phyloP scores from a whole-genome alignment of 768 basidiomycete genomes.

The Termitomyces sp. region DNA sequence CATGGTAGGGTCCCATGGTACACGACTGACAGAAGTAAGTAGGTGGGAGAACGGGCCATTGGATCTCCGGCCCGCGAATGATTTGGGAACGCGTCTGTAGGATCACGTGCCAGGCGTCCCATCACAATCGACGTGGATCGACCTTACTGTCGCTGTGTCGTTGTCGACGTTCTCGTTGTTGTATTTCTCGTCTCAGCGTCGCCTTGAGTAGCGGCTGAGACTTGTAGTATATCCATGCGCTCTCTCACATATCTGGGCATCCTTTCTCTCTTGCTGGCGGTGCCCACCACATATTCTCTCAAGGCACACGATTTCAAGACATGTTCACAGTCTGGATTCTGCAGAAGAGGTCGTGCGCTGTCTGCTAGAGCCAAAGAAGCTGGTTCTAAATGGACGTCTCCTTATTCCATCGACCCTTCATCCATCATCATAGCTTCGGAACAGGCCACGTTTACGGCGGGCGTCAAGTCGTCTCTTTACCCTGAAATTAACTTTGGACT shows the following conservation, averaged over 20 bases:
- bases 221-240: conserved; percentile 23
- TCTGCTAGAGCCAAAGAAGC: conserved; percentile 63
- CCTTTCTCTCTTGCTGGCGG: conserved; percentile 26
- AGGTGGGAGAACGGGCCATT: no score
- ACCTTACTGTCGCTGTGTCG: not conserved
- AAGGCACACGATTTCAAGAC: conserved; percentile 90
- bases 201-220: not conserved
- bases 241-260: conserved; percentile 29
- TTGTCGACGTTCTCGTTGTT: not conserved
- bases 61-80: not conserved
- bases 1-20: not conserved
- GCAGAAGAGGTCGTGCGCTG: conserved; percentile 79
- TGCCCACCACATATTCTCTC: conserved; percentile 45
- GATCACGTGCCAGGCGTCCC: not conserved
- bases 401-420: conserved; percentile 69
- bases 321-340: conserved; percentile 93
- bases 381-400: conserved; percentile 67
- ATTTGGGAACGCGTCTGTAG: not conserved
- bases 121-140: conserved; percentile 1
- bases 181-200: conserved; percentile 1
- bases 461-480: conserved; percentile 77
- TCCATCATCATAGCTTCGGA: conserved; percentile 47
- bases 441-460: conserved; percentile 63
- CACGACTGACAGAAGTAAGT: not conserved
- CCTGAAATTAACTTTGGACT: conserved; percentile 79